Evolutionary conservation across 257 asterid genomes (phyloP), one percentile per base, ranked within the genome.

Genomic region (Jaltomata sinuosa): DNA sequence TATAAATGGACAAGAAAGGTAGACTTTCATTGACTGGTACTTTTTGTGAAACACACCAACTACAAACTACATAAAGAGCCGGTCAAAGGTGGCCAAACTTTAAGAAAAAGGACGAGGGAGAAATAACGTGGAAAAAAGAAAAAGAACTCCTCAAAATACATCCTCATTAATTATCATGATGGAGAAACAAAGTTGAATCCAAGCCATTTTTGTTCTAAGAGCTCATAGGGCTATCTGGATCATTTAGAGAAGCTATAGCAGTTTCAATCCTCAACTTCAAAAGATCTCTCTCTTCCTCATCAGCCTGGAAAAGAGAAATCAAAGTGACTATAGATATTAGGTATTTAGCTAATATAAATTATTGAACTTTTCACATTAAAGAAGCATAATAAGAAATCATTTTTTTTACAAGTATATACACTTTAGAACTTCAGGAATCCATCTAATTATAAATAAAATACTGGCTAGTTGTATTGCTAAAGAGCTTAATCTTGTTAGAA

Each of bases 161-260:
- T 47, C 18, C 15, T 76, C 61, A 27, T 2, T 8, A 76, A 27
- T 2, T 8, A 76, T 74, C 61, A 40, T 38, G 32, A 40, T 38
- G 21, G 32, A 25, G 11, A 71, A 40, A 71, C 50, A 71, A 4
- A 55, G 54, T 38, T 38, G 16, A 71, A 71, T 71, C 53, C 53
- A 71, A 71, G 54, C 6, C 36, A 21, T 69, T 36, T 16, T 62
- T 12, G 31, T 6, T 34, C 79, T 82, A 91, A 34, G 57, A 52
- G 92, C 95, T 91, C 91, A 90, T 85, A 8, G 97, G 97, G 82
- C 95, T 93, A 79, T 88, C 95, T 25, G 93, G 94, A 83, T 88
- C 94, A 83, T 89, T 95, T 40, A 86, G 64, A 53, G 94, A 88
- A 69, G 93, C 90, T 50, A 95, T 92, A 15, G 98, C 98, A 9